Base-by-base conservation (phyloP, 2,329 filamentous ascomycete genomes). In the Pseudogymnoascus sp. region DNA sequence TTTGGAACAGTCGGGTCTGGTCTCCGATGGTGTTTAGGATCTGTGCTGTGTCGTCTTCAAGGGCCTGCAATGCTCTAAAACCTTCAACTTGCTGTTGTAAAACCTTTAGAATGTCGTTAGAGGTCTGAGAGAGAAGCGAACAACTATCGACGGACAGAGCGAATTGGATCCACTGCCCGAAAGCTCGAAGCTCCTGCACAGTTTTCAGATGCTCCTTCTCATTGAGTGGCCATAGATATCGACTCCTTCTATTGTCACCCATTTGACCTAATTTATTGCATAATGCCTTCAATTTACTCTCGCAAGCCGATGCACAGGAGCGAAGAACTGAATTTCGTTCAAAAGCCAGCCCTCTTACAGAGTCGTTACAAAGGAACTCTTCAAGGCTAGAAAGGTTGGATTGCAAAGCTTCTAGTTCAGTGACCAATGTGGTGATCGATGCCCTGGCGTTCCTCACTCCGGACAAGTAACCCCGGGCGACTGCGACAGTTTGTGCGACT, bases 141-240 rank as follows among this genome's bases (percentile, higher is more conserved):
- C 66, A 67, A 10, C 64, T 65, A 60, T 69, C 66, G 12, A 68
- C 59, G 12, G 65, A 65, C n/a, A 69, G 49, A 41, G 66, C 63
- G 35, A 69, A 68, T 35, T 69, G 68, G 19, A 69, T 65, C 59
- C 67, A 67, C 10, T 59, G 63, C 4, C 64, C 45, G 33, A 66
- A 66, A 21, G 62, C 63, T 45, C 65, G 63, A 16, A 69, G 59
- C 29, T 69, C 67, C 29, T 59, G 45, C 4, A 69, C 21, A 6
- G 65, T 63, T 60, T 66, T 63, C 16, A 68, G 62, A 37, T 68
- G 68, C 39, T 68, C 67, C 38, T 65, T 65, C 41, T 65, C 65
- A 60, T 55, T 66, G 21, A 69, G 49, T 1, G 68, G 68, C 68
- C 68, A 69, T 35, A 64, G 59, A 12, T 64, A 55, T 3, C 41